These are phyloP conservation scores for Porodaedalea pini DNA, from an alignment of 1,284 basidiomycete genomes.

Conservation along the genomic window DNA sequence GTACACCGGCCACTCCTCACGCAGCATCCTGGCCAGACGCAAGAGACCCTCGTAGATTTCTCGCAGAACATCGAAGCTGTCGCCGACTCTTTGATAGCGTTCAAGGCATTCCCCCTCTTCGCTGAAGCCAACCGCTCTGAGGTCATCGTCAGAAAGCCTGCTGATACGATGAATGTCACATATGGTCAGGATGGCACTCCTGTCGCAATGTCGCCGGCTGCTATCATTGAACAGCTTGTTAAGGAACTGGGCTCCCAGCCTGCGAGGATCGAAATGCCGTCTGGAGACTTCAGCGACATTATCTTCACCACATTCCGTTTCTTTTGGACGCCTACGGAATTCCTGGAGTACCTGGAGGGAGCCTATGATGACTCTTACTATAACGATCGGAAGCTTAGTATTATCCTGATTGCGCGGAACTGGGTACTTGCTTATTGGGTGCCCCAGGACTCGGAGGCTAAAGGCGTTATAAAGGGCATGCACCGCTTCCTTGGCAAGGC, in stretches of 20 bases:
- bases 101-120: not conserved
- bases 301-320: constrained; percentile 12
- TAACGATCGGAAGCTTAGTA: not conserved
- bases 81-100: not conserved
- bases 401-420: constrained; percentile 1
- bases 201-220: constrained; percentile 8
- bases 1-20: not conserved
- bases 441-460: not conserved
- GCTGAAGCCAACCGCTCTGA: not conserved
- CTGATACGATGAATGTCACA: constrained; percentile 2
- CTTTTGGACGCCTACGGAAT: constrained; percentile 8
- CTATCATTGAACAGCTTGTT: constrained; percentile 6
- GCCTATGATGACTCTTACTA: constrained; percentile 5
- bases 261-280: not conserved
- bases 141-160: not conserved
- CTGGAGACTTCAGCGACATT: constrained; percentile 2
- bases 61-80: constrained; percentile 7
- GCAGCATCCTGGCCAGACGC: not conserved
- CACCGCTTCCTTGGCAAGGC: constrained; percentile 5
- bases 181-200: constrained; percentile 5
- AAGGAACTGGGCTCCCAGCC: not conserved
- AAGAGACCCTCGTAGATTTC: constrained; percentile 5
- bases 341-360: not conserved
- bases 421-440: constrained; percentile 12
- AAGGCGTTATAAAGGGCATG: not conserved